Conservation (phyloP, 352 stramenopile species). For the Phytophthora pini region DNA sequence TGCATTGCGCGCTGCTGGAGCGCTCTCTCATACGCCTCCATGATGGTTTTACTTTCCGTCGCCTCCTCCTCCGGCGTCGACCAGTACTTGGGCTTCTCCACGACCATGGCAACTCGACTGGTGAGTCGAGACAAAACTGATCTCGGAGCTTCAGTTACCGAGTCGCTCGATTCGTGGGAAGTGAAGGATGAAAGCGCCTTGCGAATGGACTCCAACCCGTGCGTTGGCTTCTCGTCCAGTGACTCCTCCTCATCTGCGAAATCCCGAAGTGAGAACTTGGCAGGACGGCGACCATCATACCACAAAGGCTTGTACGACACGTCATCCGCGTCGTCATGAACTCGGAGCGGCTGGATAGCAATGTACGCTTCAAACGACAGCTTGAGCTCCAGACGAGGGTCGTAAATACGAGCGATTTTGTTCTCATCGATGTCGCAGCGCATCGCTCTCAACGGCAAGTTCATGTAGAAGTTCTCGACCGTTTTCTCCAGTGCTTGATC, state of each 20-base stretch:
- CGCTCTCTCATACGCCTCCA: conserved; percentile 26
- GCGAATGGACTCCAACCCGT: conserved; percentile 31
- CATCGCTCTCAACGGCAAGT: conserved; percentile 47
- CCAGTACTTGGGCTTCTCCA: conserved; percentile 45
- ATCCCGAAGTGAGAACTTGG: conserved; percentile 39
- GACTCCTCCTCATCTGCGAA: conserved; percentile 23
- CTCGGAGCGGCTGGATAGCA: conserved; percentile 38
- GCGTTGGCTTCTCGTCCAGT: conserved; percentile 25
- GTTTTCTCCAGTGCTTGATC: conserved; percentile 74
- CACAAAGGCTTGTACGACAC: conserved; percentile 41
- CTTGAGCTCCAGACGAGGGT: conserved; percentile 45
- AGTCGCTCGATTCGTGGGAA: conserved; percentile 21
- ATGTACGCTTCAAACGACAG: conserved; percentile 52
- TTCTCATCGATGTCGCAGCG: conserved; percentile 42
- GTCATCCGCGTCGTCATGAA: conserved; percentile 34
- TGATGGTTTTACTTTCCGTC: conserved; percentile 20
- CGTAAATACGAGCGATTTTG: conserved; percentile 51
- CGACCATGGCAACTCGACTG: conserved; percentile 33
- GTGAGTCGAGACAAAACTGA: conserved; percentile 23
- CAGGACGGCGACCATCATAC: conserved; percentile 35
- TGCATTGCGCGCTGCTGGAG: conserved; percentile 10
- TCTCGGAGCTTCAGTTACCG: conserved; percentile 9
- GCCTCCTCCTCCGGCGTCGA: conserved; percentile 21
- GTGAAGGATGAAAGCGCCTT: conserved; percentile 28
- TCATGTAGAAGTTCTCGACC: conserved; percentile 68